Evolutionary conservation across 805 yeast genomes (phyloP).

Genomic region (Peterozyma xylosa): DNA sequence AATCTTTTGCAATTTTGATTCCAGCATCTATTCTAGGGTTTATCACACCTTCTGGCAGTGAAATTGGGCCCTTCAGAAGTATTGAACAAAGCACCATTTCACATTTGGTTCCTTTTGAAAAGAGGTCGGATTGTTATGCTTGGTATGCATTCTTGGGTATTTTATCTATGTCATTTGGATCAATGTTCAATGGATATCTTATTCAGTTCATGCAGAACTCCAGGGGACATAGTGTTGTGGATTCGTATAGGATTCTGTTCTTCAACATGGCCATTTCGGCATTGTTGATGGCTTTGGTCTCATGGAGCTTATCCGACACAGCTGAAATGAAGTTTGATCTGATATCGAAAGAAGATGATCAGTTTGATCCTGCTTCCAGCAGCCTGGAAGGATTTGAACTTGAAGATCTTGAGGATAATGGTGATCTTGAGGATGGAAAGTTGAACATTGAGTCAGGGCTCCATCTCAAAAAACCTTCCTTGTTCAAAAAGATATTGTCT

Average conservation of each 20-base stretch:
- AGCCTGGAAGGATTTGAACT: not conserved
- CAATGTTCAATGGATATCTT: conserved; percentile 29
- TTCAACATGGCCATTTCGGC: conserved; percentile 18
- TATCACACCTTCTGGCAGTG: conserved; percentile 53
- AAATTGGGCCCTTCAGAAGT: conserved; percentile 51
- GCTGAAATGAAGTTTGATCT: conserved; percentile 3
- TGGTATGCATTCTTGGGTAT: conserved; percentile 49
- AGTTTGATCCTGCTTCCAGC: not conserved
- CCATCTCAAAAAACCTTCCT: conserved; percentile 8
- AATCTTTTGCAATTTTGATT: conserved; percentile 26
- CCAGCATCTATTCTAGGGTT: conserved; percentile 38
- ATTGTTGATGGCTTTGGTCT: conserved; percentile 13
- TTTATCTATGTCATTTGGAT: conserved; percentile 38
- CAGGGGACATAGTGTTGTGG: conserved; percentile 15
- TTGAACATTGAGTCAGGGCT: conserved; percentile 1
- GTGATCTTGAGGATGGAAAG: conserved; percentile 1
- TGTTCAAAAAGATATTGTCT: not conserved
- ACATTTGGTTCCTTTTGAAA: conserved; percentile 29
- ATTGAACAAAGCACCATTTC: conserved; percentile 49
- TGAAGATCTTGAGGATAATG: conserved; percentile 3
- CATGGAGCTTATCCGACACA: conserved; percentile 10
- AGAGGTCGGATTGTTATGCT: conserved; percentile 46
- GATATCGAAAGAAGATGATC: not conserved
- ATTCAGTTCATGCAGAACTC: conserved; percentile 15
- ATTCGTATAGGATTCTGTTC: conserved; percentile 25